Base-by-base conservation (phyloP, 2,329 filamentous ascomycete species). In the Penicillium capsulatum region DNA sequence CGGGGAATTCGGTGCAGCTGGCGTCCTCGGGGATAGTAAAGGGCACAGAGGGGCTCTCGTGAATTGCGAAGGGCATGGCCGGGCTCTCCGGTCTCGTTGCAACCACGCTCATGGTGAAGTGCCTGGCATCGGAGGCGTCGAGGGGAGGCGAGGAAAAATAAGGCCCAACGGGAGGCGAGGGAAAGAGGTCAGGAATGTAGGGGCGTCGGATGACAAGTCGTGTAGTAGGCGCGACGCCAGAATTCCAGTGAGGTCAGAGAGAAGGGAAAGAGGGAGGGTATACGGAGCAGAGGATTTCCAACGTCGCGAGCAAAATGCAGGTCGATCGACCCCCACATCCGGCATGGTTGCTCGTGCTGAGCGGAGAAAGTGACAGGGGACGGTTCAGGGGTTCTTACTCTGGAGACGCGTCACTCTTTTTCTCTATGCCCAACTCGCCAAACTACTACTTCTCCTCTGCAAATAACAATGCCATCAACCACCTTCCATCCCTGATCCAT, bases 81-180 rank as follows among this genome's bases (percentile, higher is more conserved):
- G 58, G 47, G 50, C 44, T 56, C 40, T 64, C 59, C 17, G 62
- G 59, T 60, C 61, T 64, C 55, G 58, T 65, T 45, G 61, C 62
- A 40, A 67, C 57, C 40, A 64, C 61, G 48, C 59, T 68, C 66
- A 68, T 69, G 28, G 40, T 60, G 57, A 52, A 47, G 26, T 42
- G 41, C 45, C 39, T 48, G 24, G 46, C 51, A 54, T 54, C 36
- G 44, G 46, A 50, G 36, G 34, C 36, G 45, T 34, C 15, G 24
- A 27, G 38, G 31, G 35, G 34, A 40, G 40, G 39, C 41, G 30
- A 43, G 38, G 47, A 40, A 44, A 39, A 42, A 40, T 31, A 7
- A 14, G 40, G 26, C 29, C 22, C 36, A 41, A 41, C 34, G 30
- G 41, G 31, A 33, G 28, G 46, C 34, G 46, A 45, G 44, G n/a